Conservation (phyloP, 2,329 filamentous ascomycete genomes). For the Zymoseptoria pseudotritici region DNA sequence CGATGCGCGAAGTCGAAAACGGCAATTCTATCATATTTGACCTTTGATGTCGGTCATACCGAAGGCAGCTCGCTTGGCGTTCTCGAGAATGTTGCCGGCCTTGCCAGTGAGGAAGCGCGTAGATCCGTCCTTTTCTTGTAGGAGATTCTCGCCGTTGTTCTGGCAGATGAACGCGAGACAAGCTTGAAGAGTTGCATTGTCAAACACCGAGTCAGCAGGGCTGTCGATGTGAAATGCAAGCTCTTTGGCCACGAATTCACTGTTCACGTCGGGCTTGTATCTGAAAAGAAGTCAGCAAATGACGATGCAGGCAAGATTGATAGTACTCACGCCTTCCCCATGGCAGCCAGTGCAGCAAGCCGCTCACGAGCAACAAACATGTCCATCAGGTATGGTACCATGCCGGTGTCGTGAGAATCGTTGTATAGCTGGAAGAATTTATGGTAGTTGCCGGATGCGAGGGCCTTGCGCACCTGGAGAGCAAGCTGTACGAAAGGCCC, state of each 20-base stretch:
- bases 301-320: neutral
- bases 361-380: conserved; percentile 96
- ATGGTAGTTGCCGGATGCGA: conserved; percentile 94
- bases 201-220: conserved; percentile 41
- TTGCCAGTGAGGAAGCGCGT: conserved; percentile 63
- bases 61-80: conserved; percentile 65
- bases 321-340: conserved; percentile 84
- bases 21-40: conserved; percentile 58
- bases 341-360: conserved; percentile 78
- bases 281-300: conserved; percentile 51
- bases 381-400: conserved; percentile 98
- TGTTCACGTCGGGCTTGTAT: conserved; percentile 82
- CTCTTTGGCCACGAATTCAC: conserved; percentile 91
- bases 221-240: conserved; percentile 90
- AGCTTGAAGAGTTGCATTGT: conserved; percentile 21
- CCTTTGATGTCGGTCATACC: conserved; percentile 92
- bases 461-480: conserved; percentile 77
- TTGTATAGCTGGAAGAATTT: conserved; percentile 96
- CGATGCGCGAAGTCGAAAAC: neutral
- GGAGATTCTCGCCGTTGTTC: conserved; percentile 64
- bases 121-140: conserved; percentile 69
- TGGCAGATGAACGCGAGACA: conserved; percentile 86
- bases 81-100: conserved; percentile 66
- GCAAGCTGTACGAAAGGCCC: conserved; percentile 82
- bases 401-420: conserved; percentile 60